These are phyloP conservation scores for Aspergillus sp. DNA, from an alignment of 2,329 filamentous ascomycete genomes.

Conservation along the genomic window DNA sequence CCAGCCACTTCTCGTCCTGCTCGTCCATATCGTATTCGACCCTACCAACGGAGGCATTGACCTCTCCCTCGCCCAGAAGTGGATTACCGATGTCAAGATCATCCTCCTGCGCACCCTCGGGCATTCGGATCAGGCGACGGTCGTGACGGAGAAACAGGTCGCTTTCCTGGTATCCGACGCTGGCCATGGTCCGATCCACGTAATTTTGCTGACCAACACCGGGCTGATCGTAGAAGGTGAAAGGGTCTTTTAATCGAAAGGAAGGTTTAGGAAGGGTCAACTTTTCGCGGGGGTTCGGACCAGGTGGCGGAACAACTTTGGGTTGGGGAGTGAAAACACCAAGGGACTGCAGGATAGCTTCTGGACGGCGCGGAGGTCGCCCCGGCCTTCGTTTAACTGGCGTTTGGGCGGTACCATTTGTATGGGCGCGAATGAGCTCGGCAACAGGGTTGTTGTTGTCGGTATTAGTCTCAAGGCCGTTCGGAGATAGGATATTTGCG, in stretches of 20 bases:
- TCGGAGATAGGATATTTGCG: conserved; percentile 28
- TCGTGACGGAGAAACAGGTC: conserved; percentile 82
- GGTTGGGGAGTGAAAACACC: conserved; percentile 57
- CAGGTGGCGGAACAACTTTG: conserved; percentile 48
- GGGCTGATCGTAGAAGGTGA: conserved; percentile 68
- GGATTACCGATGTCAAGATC: conserved; percentile 58
- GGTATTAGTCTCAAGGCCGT: conserved; percentile 24
- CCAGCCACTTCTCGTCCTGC: conserved; percentile 95
- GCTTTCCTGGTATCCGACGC: conserved; percentile 92
- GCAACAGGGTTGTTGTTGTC: conserved; percentile 37
- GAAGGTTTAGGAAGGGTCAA: conserved; percentile 51
- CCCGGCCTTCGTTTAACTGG: conserved; percentile 61
- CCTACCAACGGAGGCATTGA: conserved; percentile 63
- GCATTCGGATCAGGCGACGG: conserved; percentile 64
- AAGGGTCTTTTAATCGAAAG: conserved; percentile 48
- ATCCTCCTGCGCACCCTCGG: conserved; percentile 63
- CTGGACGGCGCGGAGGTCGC: conserved; percentile 62
- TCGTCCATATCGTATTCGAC: conserved; percentile 99
- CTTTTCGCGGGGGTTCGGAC: conserved; percentile 50
- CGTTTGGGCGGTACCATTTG: conserved; percentile 37
- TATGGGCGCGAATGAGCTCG: conserved; percentile 42
- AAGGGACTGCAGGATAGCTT: conserved; percentile 61
- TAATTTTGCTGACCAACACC: conserved; percentile 83
- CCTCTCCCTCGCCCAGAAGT: conserved; percentile 60
- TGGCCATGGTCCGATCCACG: conserved; percentile 94